Conservation (phyloP, 2,329 filamentous ascomycete genomes). For the Bipolaris gigantea region DNA sequence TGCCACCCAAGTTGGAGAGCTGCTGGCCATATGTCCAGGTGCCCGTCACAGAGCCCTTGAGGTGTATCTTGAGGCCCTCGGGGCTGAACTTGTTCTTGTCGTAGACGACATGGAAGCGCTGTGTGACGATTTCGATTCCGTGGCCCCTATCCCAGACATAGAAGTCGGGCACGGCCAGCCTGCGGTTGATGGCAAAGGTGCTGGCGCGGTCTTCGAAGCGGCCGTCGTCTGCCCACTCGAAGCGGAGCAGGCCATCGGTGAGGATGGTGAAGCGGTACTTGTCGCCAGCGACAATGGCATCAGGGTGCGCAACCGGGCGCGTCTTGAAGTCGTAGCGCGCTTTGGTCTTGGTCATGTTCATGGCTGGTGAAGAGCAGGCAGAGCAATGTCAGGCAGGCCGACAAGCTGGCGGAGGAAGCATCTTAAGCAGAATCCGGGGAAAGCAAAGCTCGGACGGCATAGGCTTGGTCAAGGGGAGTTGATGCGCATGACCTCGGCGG, state of each 20-base stretch:
- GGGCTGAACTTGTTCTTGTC: conserved; percentile 59
- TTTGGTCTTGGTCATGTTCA: conserved; percentile 37
- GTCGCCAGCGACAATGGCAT: conserved; percentile 51
- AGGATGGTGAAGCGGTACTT: conserved; percentile 64
- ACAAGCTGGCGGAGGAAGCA: conserved; percentile 21
- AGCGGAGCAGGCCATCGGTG: conserved; percentile 59
- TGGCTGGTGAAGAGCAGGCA: conserved; percentile 16
- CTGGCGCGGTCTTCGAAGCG: conserved; percentile 65
- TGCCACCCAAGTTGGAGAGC: conserved; percentile 50
- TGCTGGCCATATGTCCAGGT: conserved; percentile 57
- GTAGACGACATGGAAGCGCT: conserved; percentile 60
- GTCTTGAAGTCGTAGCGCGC: conserved; percentile 50
- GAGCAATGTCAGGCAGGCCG: conserved; percentile 10
- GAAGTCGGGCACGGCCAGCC: conserved; percentile 53
- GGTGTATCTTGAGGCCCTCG: conserved; percentile 52
- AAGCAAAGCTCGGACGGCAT: conserved; percentile 23
- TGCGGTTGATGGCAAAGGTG: conserved; percentile 62
- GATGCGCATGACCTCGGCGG: conserved; percentile 32
- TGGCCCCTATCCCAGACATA: conserved; percentile 52
- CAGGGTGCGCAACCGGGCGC: conserved; percentile 49
- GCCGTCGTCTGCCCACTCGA: conserved; percentile 64
- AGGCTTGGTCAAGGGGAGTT: conserved; percentile 12
- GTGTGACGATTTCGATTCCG: conserved; percentile 59
- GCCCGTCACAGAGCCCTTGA: conserved; percentile 50
- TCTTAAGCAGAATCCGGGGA: conserved; percentile 29